These are phyloP conservation scores for Amphicarpaea edgeworthii DNA, from an alignment of 306 rosid species.

Conservation along the genomic window DNA sequence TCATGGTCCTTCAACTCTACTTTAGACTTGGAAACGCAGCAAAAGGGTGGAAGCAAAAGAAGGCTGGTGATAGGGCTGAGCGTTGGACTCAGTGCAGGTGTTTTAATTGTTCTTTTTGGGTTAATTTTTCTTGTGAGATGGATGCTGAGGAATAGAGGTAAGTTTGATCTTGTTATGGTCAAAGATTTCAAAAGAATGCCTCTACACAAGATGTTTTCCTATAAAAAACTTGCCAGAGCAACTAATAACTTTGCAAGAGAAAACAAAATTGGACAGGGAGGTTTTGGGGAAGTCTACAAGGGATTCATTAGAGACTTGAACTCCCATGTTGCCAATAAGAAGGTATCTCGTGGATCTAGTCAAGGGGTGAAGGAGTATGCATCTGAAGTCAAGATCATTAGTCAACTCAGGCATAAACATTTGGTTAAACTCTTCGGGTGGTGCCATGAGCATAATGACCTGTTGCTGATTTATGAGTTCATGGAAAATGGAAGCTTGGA, in stretches of 20 bases:
- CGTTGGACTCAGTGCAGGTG: constrained; percentile 25
- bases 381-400: background rate
- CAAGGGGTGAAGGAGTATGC: background rate
- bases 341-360: background rate
- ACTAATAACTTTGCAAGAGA: no score
- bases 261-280: no score
- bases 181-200: no score
- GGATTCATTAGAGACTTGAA: background rate
- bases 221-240: no score
- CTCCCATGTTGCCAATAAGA: background rate
- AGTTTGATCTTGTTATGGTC: no score
- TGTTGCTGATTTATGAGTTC: no score
- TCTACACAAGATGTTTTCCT: no score
- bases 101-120: constrained; percentile 16
- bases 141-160: no score
- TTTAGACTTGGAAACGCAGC: constrained; percentile 28
- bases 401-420: background rate
- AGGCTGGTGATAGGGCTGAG: constrained; percentile 30
- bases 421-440: background rate
- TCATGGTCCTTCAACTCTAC: constrained; percentile 53
- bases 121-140: background rate
- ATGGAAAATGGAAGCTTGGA: background rate
- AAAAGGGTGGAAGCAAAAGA: background rate
- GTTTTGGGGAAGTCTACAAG: constrained; percentile 27
- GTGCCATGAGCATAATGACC: background rate